Evolutionary conservation across 306 rosid species (phyloP).

Genomic region (Malus sieversii): DNA sequence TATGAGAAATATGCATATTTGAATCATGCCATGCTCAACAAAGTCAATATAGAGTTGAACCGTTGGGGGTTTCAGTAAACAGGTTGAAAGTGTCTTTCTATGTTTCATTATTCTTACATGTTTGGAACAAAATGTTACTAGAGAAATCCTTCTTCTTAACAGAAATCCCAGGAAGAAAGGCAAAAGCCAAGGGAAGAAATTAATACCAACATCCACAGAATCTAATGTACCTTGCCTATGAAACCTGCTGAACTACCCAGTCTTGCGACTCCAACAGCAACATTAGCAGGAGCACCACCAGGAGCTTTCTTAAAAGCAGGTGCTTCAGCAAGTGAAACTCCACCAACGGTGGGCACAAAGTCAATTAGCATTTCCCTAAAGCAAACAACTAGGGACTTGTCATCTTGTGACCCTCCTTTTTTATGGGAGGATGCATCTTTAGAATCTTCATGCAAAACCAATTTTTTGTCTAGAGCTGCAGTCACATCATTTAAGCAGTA

Average conservation of each 20-base stretch:
- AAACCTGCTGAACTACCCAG: conserved; percentile 79
- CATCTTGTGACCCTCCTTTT: conserved; percentile 15
- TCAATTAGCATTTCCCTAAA: conserved; percentile 50
- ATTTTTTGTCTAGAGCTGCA: background rate
- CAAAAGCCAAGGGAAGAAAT: background rate
- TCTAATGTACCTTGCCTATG: conserved; percentile 61
- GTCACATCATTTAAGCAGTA: background rate
- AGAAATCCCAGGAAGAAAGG: background rate
- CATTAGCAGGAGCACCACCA: conserved; percentile 97
- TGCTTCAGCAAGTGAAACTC: conserved; percentile 32
- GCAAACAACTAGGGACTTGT: conserved; percentile 52
- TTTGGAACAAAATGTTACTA: background rate
- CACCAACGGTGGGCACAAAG: conserved; percentile 25
- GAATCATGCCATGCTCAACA: background rate
- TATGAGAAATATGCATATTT: background rate
- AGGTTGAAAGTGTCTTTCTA: background rate
- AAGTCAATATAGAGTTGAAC: background rate
- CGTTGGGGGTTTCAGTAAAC: background rate
- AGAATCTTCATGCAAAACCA: conserved; percentile 28
- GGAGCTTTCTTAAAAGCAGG: conserved; percentile 84
- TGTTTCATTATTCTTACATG: background rate
- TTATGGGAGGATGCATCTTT: conserved; percentile 6
- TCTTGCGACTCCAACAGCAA: conserved; percentile 51
- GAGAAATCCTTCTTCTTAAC: background rate
- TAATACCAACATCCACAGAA: background rate